Evolutionary conservation across 441 rosid genomes (phyloP).

Genomic region (Eutrema salsugineum): DNA sequence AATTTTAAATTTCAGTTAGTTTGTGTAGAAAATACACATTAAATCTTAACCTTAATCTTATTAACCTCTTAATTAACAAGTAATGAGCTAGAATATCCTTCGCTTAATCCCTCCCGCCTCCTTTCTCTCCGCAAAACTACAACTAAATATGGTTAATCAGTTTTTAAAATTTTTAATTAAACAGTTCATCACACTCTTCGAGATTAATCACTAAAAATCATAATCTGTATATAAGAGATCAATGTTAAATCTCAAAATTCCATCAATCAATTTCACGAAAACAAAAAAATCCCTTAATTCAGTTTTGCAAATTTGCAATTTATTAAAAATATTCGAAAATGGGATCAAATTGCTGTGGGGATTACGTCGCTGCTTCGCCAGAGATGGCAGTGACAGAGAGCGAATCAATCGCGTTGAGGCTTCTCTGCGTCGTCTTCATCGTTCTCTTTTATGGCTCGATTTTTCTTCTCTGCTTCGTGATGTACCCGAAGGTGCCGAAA

Average conservation of each 20-base stretch:
- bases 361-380: slow-evolving; percentile 26
- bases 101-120: slow-evolving; percentile 30
- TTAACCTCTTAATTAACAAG: slow-evolving; percentile 16
- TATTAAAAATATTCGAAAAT: background rate
- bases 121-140: slow-evolving; percentile 18
- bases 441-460: slow-evolving; percentile 18
- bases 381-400: slow-evolving; percentile 6
- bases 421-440: slow-evolving; percentile 24
- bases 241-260: background rate
- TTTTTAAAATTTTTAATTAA: background rate
- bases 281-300: background rate
- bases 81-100: background rate
- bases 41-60: background rate
- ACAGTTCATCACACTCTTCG: slow-evolving; percentile 22
- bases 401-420: slow-evolving; percentile 14
- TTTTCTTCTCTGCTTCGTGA: slow-evolving; percentile 17
- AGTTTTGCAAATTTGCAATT: background rate
- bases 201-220: background rate
- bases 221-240: background rate
- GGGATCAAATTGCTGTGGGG: slow-evolving; percentile 15
- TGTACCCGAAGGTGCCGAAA: slow-evolving; percentile 23
- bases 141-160: slow-evolving; percentile 26
- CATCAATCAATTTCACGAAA: background rate
- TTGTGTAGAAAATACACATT: background rate
- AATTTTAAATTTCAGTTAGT: slow-evolving; percentile 2